A percentile compares a stretch with the other conserved stretches of the same genome.
Evolutionary conservation across 78 protist genomes (phyloP).

Genomic region (Dictyostelium intermedium): DNA sequence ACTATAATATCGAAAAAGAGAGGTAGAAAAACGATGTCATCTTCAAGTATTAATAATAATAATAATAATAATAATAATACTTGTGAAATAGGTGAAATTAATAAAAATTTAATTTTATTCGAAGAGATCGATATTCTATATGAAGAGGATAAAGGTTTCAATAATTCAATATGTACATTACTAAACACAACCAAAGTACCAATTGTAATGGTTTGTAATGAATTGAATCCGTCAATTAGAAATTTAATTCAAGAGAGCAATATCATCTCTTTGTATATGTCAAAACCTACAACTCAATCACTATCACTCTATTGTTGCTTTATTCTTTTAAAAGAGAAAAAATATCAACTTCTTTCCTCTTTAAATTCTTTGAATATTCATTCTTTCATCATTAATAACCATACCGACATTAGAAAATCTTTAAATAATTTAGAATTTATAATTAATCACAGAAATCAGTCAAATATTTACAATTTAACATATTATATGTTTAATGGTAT

Average conservation of each 20-base stretch:
- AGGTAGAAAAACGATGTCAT: not conserved
- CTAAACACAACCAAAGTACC: slow-evolving; percentile 23
- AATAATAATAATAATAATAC: not conserved
- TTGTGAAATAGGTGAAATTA: not conserved
- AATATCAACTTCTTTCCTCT: not conserved
- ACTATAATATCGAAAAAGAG: not conserved
- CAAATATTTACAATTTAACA: not conserved
- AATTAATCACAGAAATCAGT: not conserved
- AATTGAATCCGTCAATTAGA: slow-evolving; percentile 1
- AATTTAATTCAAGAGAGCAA: not conserved
- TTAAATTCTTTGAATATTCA: not conserved
- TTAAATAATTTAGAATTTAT: slow-evolving; percentile 19
- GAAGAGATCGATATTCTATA: slow-evolving; percentile 57
- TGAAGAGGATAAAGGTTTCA: slow-evolving; percentile 63
- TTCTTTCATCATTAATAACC: not conserved
- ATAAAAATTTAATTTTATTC: slow-evolving; percentile 15
- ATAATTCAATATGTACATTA: not conserved
- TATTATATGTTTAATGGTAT: not conserved
- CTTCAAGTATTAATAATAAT: not conserved
- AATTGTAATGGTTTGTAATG: slow-evolving; percentile 51
- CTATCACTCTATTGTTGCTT: not conserved
- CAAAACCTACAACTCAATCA: not conserved
- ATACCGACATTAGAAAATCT: slow-evolving; percentile 33
- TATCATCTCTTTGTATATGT: slow-evolving; percentile 1
- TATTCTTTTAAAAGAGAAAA: not conserved